A percentile compares a stretch with the other conserved stretches of the same genome.
These are phyloP conservation scores for Irpex sp. DNA, from an alignment of 1,284 basidiomycete species.

Conservation along the genomic window DNA sequence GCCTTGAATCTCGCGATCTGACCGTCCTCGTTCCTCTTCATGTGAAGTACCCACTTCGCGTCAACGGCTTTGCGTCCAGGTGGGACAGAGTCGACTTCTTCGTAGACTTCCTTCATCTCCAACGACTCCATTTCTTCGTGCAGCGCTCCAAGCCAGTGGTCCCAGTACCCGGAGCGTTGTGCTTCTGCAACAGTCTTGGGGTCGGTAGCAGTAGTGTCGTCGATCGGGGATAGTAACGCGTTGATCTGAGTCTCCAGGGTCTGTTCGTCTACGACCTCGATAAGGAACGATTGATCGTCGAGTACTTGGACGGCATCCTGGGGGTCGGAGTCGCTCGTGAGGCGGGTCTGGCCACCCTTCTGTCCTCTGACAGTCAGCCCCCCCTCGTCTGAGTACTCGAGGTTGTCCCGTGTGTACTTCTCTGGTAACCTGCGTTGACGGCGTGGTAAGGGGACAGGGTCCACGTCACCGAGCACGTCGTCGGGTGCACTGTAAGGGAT, in stretches of 20 bases:
- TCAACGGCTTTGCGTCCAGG: constrained; percentile 11
- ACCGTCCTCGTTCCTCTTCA: constrained; percentile 27
- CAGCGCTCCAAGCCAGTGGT: not conserved
- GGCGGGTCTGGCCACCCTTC: not conserved
- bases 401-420: not conserved
- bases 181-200: not conserved
- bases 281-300: not conserved
- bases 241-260: not conserved
- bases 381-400: not conserved
- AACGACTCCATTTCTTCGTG: not conserved
- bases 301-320: not conserved
- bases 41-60: constrained; percentile 23
- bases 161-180: not conserved
- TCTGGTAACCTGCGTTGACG: not conserved
- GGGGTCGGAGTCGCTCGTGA: not conserved
- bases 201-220: not conserved
- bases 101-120: not conserved
- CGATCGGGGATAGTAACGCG: not conserved
- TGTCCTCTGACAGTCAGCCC: not conserved
- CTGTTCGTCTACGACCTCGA: not conserved
- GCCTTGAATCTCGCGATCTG: constrained; percentile 31
- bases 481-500: not conserved
- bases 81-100: constrained; percentile 7
- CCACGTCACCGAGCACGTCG: not conserved
- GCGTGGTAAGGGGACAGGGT: not conserved